Evolutionary conservation across 768 basidiomycete genomes (phyloP), one percentile per base, ranked within the genome.

Genomic region (Pilatotrama ljubarskyi): DNA sequence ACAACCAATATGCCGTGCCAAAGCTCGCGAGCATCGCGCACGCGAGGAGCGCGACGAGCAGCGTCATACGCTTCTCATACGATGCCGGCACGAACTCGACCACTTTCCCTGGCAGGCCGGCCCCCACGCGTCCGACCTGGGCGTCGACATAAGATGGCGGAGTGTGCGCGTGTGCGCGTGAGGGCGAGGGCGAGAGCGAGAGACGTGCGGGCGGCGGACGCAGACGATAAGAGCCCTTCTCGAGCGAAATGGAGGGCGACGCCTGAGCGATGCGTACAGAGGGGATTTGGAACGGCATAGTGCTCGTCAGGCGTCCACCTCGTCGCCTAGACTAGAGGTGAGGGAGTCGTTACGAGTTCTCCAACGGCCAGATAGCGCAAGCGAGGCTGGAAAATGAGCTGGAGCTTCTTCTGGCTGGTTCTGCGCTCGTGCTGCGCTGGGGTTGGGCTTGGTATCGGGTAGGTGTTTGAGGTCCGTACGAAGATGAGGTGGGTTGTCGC

Each of bases 171-270:
- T 5, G 29, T 10, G 29, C 29, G 29, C 29, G 29, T 32, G n/a
- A n/a, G n/a, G n/a, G n/a, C 29, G 29, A 32, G 35, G 25, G 18
- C 48, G 48, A 29, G 46, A 47, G 7, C 46, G 46, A 20, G 42
- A 53, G 43, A 26, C 56, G 62, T 11, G 53, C 15, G 41, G 58
- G 63, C 8, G 82, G 78, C 68, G 76, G 78, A n/a, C 82, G 80
- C 74, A 90, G 81, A 47, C 87, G 79, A 65, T 89, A 86, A 37
- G 79, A 72, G 29, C 89, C 87, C 68, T 82, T 84, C 71, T 91
- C 88, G 59, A 85, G 72, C 5, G 82, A 78, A 22, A 88, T 74
- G 0, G 89, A 87, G 32, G 88, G 87, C 4, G 88, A 90, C 7
- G 72, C 64, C 26, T 69, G 66, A 0, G 72, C 60, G 55, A 67